Percentiles rank a stretch among this genome's conserved stretches.
phyloP scores from a whole-genome alignment of 1,139 yeast species.

The Yamadazyma spencermartinsiae region DNA sequence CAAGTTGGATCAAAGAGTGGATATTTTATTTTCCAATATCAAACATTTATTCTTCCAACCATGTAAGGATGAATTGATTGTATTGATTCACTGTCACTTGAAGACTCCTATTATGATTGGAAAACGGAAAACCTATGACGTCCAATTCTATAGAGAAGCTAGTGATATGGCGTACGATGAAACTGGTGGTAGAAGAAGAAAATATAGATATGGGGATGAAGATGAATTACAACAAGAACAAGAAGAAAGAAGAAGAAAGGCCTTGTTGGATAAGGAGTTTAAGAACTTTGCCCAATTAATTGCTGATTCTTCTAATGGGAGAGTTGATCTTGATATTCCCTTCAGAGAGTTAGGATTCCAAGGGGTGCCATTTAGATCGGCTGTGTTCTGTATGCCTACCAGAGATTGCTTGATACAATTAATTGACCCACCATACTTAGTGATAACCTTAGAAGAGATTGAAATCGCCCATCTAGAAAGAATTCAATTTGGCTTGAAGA shows the following conservation, averaged over 20 bases:
- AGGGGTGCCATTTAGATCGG: slow-evolving; percentile 96
- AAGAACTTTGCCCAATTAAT: slow-evolving; percentile 86
- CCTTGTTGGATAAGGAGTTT: slow-evolving; percentile 89
- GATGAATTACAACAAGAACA: slow-evolving; percentile 98
- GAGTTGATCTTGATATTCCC: slow-evolving; percentile 88
- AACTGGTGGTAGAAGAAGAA: slow-evolving; percentile 90
- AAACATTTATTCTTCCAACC: slow-evolving; percentile 95
- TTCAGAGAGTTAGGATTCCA: slow-evolving; percentile 95
- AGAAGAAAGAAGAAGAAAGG: slow-evolving; percentile 93
- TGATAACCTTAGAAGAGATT: slow-evolving; percentile 85
- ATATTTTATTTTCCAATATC: slow-evolving; percentile 84
- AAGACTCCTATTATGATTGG: slow-evolving; percentile 95
- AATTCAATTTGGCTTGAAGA: slow-evolving; percentile 94
- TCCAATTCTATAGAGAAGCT: slow-evolving; percentile 95
- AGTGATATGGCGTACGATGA: slow-evolving; percentile 96
- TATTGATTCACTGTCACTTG: slow-evolving; percentile 87
- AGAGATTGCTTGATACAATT: slow-evolving; percentile 94
- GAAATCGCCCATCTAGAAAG: slow-evolving; percentile 96
- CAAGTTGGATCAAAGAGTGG: slow-evolving; percentile 83
- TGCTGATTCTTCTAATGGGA: slow-evolving; percentile 80
- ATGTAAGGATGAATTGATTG: slow-evolving; percentile 91
- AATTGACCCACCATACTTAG: slow-evolving; percentile 93
- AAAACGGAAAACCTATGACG: slow-evolving; percentile 91
- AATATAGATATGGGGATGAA: slow-evolving; percentile 95
- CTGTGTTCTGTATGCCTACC: slow-evolving; percentile 95